Conservation (phyloP, 495 filamentous ascomycete species). For the Terfezia boudieri region DNA sequence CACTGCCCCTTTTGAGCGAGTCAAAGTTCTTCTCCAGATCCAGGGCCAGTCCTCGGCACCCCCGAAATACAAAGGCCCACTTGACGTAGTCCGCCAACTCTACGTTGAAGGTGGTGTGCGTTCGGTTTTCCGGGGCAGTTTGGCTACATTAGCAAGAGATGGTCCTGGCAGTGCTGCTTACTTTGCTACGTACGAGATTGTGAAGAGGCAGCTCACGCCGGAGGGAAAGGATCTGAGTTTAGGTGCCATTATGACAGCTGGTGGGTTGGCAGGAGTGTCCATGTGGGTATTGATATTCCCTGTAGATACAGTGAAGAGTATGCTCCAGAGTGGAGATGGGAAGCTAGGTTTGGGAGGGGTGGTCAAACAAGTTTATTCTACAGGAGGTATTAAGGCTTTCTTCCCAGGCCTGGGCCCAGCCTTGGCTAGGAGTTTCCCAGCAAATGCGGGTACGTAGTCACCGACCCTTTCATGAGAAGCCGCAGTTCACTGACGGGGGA, state of each 20-base stretch:
- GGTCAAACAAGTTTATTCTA: constrained; percentile 51
- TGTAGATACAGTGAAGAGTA: constrained; percentile 85
- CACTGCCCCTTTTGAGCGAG: constrained; percentile 93
- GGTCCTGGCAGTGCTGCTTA: constrained; percentile 85
- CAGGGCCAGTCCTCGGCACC: constrained; percentile 83
- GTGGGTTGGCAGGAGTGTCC: constrained; percentile 75
- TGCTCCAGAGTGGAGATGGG: constrained; percentile 79
- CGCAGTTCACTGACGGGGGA: constrained; percentile 6
- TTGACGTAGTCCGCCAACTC: constrained; percentile 87
- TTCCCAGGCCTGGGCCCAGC: constrained; percentile 94
- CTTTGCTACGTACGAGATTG: constrained; percentile 89
- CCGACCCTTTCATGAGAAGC: constrained; percentile 18
- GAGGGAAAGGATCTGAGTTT: constrained; percentile 63
- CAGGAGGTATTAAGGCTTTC: constrained; percentile 75
- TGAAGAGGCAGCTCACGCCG: constrained; percentile 75
- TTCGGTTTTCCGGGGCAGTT: constrained; percentile 74
- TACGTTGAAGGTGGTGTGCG: constrained; percentile 78
- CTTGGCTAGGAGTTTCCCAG: constrained; percentile 76
- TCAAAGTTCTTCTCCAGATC: constrained; percentile 95
- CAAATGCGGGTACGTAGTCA: constrained; percentile 45
- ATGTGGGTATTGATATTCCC: constrained; percentile 99
- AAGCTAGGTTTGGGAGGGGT: constrained; percentile 63
- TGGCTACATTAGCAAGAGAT: constrained; percentile 81
- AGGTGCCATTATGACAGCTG: constrained; percentile 61
- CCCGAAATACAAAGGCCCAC: constrained; percentile 73